phyloP scores from a whole-genome alignment of 2,329 filamentous ascomycete species.

The Cladosporium oxysporum region DNA sequence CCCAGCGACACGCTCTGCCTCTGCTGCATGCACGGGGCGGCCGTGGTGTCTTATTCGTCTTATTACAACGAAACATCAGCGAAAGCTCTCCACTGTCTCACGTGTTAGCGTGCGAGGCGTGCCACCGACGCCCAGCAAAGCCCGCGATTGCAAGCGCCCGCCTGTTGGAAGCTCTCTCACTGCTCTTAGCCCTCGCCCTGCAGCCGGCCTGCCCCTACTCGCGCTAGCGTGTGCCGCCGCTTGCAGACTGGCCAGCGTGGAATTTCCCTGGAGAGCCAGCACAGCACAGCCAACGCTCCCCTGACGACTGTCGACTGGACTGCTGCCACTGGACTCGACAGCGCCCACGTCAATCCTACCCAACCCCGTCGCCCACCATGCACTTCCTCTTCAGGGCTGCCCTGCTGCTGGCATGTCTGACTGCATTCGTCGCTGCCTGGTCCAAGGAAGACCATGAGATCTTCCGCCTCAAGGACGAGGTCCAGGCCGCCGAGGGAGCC shows the following conservation, averaged over 20 bases:
- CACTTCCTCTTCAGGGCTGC: conserved; percentile 65
- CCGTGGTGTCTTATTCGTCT: conserved; percentile 14
- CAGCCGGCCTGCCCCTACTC: neutral
- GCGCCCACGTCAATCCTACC: neutral
- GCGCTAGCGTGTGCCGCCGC: neutral
- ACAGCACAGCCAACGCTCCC: neutral
- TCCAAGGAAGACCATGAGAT: conserved; percentile 97
- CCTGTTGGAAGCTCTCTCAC: neutral
- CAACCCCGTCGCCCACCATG: conserved; percentile 54
- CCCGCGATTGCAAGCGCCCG: neutral
- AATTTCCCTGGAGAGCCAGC: neutral
- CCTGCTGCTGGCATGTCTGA: conserved; percentile 68
- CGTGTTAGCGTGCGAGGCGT: conserved; percentile 4
- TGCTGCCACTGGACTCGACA: neutral
- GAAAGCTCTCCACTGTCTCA: conserved; percentile 12
- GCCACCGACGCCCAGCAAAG: neutral
- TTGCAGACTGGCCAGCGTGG: neutral
- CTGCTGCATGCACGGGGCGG: conserved; percentile 8
- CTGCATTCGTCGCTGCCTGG: conserved; percentile 73
- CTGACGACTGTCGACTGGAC: neutral
- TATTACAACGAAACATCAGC: conserved; percentile 13
- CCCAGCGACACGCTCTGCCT: conserved; percentile 1
- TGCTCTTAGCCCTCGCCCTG: neutral
- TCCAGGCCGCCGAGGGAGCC: conserved; percentile 70
- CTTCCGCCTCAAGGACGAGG: conserved; percentile 90